phyloP scores from a whole-genome alignment of 1,284 basidiomycete species.

The Leccinum fuscescens region DNA sequence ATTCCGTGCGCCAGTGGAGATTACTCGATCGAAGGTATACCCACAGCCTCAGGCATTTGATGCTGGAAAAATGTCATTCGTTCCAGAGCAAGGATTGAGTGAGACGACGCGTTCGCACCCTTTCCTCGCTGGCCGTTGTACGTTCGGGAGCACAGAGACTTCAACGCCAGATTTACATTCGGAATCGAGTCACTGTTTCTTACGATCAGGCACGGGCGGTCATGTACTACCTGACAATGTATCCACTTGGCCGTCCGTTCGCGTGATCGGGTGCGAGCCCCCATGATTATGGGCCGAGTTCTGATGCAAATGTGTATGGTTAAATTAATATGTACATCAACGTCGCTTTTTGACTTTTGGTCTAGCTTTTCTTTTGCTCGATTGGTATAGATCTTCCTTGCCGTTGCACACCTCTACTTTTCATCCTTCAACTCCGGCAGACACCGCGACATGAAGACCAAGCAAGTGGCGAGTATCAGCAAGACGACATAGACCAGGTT shows the following conservation, averaged over 20 bases:
- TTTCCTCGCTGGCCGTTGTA: too few species aligned
- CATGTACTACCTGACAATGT: conserved; percentile 15
- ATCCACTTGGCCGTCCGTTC: background rate
- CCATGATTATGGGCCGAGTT: background rate
- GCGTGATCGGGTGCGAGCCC: background rate
- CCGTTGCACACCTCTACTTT: background rate
- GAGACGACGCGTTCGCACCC: too few species aligned
- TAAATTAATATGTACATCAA: background rate
- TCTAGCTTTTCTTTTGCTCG: background rate
- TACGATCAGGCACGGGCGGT: too few species aligned
- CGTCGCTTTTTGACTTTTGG: background rate
- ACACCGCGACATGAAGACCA: conserved; percentile 22
- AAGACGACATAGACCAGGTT: conserved; percentile 37
- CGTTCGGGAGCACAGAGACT: too few species aligned
- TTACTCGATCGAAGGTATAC: too few species aligned
- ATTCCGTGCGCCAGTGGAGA: too few species aligned
- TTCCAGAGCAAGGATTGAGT: too few species aligned
- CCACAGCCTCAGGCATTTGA: too few species aligned
- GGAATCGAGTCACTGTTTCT: too few species aligned
- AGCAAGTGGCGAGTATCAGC: conserved; percentile 16
- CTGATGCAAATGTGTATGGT: too few species aligned
- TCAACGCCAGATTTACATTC: too few species aligned
- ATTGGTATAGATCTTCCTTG: background rate
- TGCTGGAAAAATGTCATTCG: too few species aligned
- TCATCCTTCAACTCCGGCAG: conserved; percentile 19